Evolutionary conservation across 2,329 filamentous ascomycete species (phyloP).

Genomic region (Lachnellula subtilissima): DNA sequence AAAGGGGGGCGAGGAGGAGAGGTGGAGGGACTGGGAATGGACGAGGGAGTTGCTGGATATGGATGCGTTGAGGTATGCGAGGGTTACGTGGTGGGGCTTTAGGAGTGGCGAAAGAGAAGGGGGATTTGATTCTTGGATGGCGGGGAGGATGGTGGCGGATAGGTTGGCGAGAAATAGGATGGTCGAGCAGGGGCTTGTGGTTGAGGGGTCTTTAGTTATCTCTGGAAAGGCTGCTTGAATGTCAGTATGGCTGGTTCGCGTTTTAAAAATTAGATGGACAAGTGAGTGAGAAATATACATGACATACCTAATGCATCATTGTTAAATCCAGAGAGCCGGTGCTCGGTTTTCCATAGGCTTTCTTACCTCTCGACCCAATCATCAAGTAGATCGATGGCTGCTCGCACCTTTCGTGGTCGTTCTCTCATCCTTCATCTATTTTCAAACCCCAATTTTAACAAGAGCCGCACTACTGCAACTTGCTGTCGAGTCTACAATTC

Average conservation of each 20-base stretch:
- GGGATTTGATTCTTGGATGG: constrained; percentile 20
- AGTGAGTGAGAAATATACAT: no score
- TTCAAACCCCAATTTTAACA: no score
- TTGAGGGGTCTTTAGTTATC: constrained; percentile 13
- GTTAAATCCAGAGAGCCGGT: neutral
- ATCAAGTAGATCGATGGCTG: no score
- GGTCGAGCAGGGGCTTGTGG: constrained; percentile 18
- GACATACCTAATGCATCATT: neutral
- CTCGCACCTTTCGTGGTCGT: no score
- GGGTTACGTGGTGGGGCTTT: constrained; percentile 25
- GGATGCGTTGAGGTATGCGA: constrained; percentile 12
- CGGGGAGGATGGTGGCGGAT: constrained; percentile 23
- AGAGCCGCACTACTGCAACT: no score
- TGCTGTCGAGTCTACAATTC: no score
- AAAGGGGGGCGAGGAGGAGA: neutral
- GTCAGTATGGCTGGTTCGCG: neutral
- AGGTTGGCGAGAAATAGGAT: constrained; percentile 21
- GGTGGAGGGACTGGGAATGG: constrained; percentile 22
- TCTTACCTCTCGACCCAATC: no score
- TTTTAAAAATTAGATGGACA: no score
- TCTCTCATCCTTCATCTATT: no score
- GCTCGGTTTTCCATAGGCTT: neutral
- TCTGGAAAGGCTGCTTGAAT: neutral
- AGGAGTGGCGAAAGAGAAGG: neutral
- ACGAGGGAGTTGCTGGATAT: constrained; percentile 15